Conservation (phyloP, 176 grass and related monocot genomes). For the Juncus effusus region DNA sequence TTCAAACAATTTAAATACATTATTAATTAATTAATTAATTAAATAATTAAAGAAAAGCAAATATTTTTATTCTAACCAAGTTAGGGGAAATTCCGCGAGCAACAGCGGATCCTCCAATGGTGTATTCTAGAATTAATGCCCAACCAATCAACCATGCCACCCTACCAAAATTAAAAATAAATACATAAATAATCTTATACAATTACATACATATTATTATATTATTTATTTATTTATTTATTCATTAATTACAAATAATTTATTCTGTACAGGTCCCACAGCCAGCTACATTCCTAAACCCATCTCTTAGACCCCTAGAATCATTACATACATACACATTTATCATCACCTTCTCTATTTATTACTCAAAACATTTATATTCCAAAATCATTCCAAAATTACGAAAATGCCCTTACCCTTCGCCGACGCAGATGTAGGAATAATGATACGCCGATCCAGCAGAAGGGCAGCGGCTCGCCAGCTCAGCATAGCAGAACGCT, state of each 20-base stretch:
- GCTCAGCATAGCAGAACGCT: conserved; percentile 85
- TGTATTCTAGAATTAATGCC: conserved; percentile 92
- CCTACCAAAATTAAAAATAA: conserved; percentile 39
- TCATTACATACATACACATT: too few species aligned
- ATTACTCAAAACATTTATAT: neutral
- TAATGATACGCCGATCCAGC: conserved; percentile 83
- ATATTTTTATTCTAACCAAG: conserved; percentile 53
- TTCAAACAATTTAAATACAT: conserved; percentile 30
- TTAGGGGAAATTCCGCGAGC: conserved; percentile 95
- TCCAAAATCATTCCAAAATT: conserved; percentile 4
- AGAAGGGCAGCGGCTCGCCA: conserved; percentile 77
- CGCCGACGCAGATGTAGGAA: conserved; percentile 75
- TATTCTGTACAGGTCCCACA: conserved; percentile 5
- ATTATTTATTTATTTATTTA: neutral
- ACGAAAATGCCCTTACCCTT: conserved; percentile 77
- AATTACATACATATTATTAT: conserved; percentile 21
- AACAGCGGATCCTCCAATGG: conserved; percentile 93
- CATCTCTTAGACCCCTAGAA: too few species aligned
- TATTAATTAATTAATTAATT: conserved; percentile 1
- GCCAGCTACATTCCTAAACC: too few species aligned
- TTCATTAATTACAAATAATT: neutral
- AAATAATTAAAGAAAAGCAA: conserved; percentile 15
- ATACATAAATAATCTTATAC: conserved; percentile 21
- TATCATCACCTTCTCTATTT: too few species aligned
- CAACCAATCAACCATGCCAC: conserved; percentile 98